Base-by-base conservation (phyloP, 1,139 yeast genomes). In the Yamadazyma sp. region DNA sequence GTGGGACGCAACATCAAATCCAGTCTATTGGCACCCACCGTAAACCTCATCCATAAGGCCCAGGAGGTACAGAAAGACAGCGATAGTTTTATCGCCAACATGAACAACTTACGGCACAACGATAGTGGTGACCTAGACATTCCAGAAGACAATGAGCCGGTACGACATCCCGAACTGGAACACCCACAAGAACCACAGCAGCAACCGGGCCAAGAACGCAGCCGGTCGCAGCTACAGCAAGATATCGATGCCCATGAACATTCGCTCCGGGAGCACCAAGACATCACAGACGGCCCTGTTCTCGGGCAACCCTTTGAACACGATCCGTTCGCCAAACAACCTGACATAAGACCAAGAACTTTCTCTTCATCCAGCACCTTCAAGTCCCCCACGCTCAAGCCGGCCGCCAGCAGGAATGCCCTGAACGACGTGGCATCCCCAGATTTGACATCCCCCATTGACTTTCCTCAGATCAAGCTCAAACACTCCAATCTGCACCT, bases 31-130 rank as follows among this genome's bases (percentile, higher is more conserved):
- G 12, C 15, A 12, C n/a, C 29, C 6, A 16, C 28, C 17, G 15
- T 14, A 5, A 27, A 27, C 9, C 16, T 14, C 4, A 31, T 42
- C 4, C 37, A 35, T 16, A 32, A 33, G 25, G 12, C 5, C 8
- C 20, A 16, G 16, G 50, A 17, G 56, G 55, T 14, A 55, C 53
- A 17, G 55, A 53, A n/a, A 29, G 54, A 39, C 24, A 20, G 8
- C 8, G 52, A 47, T 5, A 39, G 33, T 17, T 64, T 64, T 41
- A 50, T 62, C 12, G 53, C 48, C 10, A 61, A 64, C 36, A 48
- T 66, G 32, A 55, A 56, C 39, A 67, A 67, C 45, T 43, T 67
- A 38, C 47, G 71, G 29, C 73, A 66, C 38, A 67, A 67, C 40
- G 69, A 64, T 26, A 27, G 8, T 9, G 32, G 28, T 8, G 20